phyloP scores from a whole-genome alignment of 106 monocot species.

The Dendrobium officinale region DNA sequence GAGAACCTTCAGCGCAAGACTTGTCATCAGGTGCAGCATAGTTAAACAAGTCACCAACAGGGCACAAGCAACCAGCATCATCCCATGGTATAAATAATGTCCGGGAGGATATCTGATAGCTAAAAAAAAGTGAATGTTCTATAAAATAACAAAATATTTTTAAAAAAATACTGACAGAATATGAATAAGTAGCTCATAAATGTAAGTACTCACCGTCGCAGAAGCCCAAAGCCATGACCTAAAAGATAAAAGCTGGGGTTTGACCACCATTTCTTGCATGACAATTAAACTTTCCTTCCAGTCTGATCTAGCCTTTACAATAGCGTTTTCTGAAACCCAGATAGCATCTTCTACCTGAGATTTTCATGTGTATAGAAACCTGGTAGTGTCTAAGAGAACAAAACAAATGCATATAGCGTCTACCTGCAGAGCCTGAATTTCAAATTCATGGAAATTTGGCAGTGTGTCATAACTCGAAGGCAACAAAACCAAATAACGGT shows the following conservation, averaged over 20 bases:
- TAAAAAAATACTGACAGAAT: not conserved
- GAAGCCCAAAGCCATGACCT: slow-evolving; percentile 95
- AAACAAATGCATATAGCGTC: not conserved
- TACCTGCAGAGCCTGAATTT: slow-evolving; percentile 73
- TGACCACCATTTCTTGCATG: slow-evolving; percentile 61
- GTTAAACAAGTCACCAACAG: slow-evolving; percentile 94
- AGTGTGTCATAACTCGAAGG: slow-evolving; percentile 56
- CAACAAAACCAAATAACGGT: slow-evolving; percentile 67
- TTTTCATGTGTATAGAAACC: not conserved
- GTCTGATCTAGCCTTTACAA: slow-evolving; percentile 39
- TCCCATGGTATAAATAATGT: slow-evolving; percentile 94
- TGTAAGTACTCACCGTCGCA: slow-evolving; percentile 49
- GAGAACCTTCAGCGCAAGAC: slow-evolving; percentile 10
- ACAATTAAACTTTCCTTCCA: slow-evolving; percentile 56
- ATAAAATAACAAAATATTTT: not conserved
- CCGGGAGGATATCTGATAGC: slow-evolving; percentile 70
- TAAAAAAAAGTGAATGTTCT: not conserved
- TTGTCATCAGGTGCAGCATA: slow-evolving; percentile 77
- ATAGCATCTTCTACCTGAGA: slow-evolving; percentile 79
- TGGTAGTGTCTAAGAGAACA: not conserved
- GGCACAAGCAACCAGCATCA: slow-evolving; percentile 86
- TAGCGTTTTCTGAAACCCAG: slow-evolving; percentile 61
- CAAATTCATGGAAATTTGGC: slow-evolving; percentile 50
- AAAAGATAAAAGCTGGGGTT: slow-evolving; percentile 50
- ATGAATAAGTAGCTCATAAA: not conserved